Evolutionary conservation across 768 basidiomycete species (phyloP), one percentile per base, ranked within the genome.

Genomic region (Collybia nuda): DNA sequence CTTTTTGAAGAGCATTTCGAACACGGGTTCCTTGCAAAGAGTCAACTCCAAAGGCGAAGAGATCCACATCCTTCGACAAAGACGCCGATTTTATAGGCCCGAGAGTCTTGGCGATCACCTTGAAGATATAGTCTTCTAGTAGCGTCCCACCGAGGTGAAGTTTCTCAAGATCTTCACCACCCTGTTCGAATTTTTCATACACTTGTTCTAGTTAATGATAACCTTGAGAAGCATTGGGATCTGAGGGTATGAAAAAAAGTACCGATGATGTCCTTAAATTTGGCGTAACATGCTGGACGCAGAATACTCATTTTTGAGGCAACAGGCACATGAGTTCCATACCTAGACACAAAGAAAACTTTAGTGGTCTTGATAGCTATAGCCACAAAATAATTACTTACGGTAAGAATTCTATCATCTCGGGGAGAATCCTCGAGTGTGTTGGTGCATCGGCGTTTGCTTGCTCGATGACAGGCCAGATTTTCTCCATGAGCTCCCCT

Each of bases 281-380:
- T 70, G 39, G 70, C 71, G 62, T 83, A 83, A 38, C 75, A 77
- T 21, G 72, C 72, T 0, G 75, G 71, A 29, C 81, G 64, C 7
- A 82, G 56, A 44, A 81, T 77, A 29, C 69, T 73, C 51, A 77
- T 72, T 60, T 82, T 82, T 50, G 78, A 76, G 2, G 80, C 77
- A 51, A 71, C 59, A 0, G 80, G 81, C 22, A 83, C 71, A n/a
- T 66, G 56, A 0, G 78, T 79, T 2, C 65, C 74, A 51, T 68
- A 62, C 8, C 64, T 62, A 21, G 37, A 6, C 24, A 26, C 24
- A 32, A 11, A 11, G 9, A 32, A 29, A 6, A 23, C 40, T 23
- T 23, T 14, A 7, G 21, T n/a, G n/a, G n/a, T n/a, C n/a, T 19
- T 5, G 15, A 23, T 22, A 3, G 40, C 6, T 14, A 24, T 21